Base-by-base conservation (phyloP, 805 yeast genomes). In the Starmerella roubikii region DNA sequence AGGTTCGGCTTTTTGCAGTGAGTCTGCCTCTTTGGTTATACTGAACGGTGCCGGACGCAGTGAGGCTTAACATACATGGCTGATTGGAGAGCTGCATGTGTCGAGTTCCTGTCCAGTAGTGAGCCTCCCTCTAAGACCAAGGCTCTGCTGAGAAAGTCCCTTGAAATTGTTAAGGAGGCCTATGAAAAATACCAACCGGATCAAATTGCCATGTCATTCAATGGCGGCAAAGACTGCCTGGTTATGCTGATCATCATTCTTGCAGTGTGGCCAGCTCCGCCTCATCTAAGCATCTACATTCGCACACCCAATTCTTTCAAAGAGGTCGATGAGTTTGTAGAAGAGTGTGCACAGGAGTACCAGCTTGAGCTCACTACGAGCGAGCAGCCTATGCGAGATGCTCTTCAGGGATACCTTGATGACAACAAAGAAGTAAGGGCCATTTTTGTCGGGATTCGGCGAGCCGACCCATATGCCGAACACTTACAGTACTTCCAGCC, bases 151-250 rank as follows among this genome's bases (percentile, higher is more conserved):
- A 32, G 40, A 18, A 40, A 47, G 29, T 48, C 59, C 10, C 33
- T 54, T 30, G 43, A 38, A 2, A 48, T 59, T 12, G 48, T 56
- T 12, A 43, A 46, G 31, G 51, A 57, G 25, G 60, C 59, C 3
- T 39, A 57, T 15, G 28, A 35, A 12, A 40, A 42, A 32, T 51
- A 19, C 40, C n/a, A 32, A 2, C 23, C 32, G 8, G 44, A 47
- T 2, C 48, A 56, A 32, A 45, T 59, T 12, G 78, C 96, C 0
- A 66, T 91, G 12, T 80, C 94, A 2, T 91, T 79, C 58, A 91
- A 91, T 55, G 98, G 98, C 10, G 98, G 98, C 1, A 91, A 91
- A 54, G 98, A 91, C 60, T 91, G 97, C 52, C 71, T 86, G 34
- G 96, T 86, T 24, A 74, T 88, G 78, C 67, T 91, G 39, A 64